Evolutionary conservation across 1,139 yeast species (phyloP).

Genomic region (Arxiozyma telluris): DNA sequence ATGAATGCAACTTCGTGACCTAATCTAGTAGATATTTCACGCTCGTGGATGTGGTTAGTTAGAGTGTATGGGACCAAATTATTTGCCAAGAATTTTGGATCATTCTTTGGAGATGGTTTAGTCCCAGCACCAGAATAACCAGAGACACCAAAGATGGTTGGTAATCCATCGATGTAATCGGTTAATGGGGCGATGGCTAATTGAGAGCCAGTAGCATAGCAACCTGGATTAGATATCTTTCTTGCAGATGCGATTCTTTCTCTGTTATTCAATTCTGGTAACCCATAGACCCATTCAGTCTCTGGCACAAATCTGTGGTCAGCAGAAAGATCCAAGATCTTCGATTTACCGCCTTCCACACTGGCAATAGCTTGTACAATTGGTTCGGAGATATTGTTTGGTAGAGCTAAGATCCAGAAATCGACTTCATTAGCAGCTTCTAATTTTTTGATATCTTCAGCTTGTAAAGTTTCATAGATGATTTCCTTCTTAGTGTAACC

Average conservation of each 20-base stretch:
- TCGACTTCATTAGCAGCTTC: constrained; percentile 77
- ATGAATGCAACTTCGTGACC: constrained; percentile 77
- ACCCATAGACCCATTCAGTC: constrained; percentile 86
- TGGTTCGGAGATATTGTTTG: constrained; percentile 96
- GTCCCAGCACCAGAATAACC: constrained; percentile 99
- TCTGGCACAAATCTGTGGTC: constrained; percentile 89
- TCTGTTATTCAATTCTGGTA: constrained; percentile 73
- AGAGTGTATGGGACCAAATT: constrained; percentile 91
- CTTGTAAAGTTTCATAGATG: constrained; percentile 74
- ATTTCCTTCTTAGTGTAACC: constrained; percentile 81
- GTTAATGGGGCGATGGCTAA: constrained; percentile 79
- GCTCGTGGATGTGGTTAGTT: constrained; percentile 94
- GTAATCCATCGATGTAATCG: constrained; percentile 56
- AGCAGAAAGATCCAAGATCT: constrained; percentile 87
- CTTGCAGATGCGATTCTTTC: constrained; percentile 57
- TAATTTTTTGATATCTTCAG: constrained; percentile 72
- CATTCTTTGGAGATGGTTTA: constrained; percentile 95
- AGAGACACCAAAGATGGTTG: constrained; percentile 87
- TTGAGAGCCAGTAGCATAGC: constrained; percentile 98
- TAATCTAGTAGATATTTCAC: constrained; percentile 75
- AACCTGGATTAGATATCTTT: constrained; percentile 93
- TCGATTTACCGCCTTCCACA: constrained; percentile 48
- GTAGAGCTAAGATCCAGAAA: constrained; percentile 98
- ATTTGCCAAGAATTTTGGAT: constrained; percentile 58
- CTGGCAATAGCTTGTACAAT: constrained; percentile 88